Percentiles rank a stretch among this genome's conserved stretches.
Conservation (phyloP, 345 rosid genomes). For the Zanthoxylum bungeanum region DNA sequence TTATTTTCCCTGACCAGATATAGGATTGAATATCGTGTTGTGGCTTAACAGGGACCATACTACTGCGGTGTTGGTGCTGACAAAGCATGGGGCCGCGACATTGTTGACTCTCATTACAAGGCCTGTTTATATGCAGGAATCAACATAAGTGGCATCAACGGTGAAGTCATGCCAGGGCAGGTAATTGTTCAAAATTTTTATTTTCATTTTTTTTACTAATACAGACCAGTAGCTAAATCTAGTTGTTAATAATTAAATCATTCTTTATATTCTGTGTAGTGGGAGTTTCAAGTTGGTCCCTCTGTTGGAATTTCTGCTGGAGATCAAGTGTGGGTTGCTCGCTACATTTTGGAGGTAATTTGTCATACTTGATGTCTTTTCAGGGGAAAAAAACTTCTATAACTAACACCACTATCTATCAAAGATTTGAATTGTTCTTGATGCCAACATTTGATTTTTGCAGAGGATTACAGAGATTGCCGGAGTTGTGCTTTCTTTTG, state of each 20-base stretch:
- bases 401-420: not conserved
- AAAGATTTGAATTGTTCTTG: not conserved
- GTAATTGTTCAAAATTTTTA: slow-evolving; percentile 25
- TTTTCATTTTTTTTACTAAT: not conserved
- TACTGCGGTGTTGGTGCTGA: slow-evolving; percentile 85
- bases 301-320: slow-evolving; percentile 81
- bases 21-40: not conserved
- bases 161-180: slow-evolving; percentile 99
- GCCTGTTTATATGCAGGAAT: slow-evolving; percentile 90
- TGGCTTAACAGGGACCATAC: slow-evolving; percentile 75
- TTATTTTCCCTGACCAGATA: not conserved
- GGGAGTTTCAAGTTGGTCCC: slow-evolving; percentile 99
- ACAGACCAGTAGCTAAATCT: not conserved
- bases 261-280: slow-evolving; percentile 33
- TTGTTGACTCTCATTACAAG: slow-evolving; percentile 93
- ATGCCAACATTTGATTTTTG: slow-evolving; percentile 11
- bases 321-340: slow-evolving; percentile 92
- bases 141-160: slow-evolving; percentile 87
- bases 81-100: slow-evolving; percentile 85
- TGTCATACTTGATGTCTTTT: not conserved
- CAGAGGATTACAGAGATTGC: slow-evolving; percentile 98
- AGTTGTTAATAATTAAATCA: not conserved
- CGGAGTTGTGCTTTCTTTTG: slow-evolving; percentile 81
- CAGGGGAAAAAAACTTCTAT: not conserved
- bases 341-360: slow-evolving; percentile 88